Conservation (phyloP, 1,139 yeast species). For the Casaregolazyma suthepensis region DNA sequence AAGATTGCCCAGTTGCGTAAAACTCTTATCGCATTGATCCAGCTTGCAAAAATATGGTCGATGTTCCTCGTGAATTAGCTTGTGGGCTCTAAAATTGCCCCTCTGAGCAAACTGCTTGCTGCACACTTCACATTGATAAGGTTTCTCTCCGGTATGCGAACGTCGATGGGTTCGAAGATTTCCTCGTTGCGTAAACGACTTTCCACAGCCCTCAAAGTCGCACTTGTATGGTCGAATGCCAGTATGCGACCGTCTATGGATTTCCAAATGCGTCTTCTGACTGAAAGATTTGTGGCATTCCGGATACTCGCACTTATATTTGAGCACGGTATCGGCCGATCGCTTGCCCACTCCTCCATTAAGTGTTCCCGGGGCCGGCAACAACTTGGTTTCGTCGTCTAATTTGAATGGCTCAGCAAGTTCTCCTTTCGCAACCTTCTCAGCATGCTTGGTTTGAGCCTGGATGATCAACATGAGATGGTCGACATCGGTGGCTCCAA, state of each 20-base stretch:
- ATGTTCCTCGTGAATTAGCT: slow-evolving; percentile 68
- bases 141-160: slow-evolving; percentile 84
- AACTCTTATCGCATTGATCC: slow-evolving; percentile 76
- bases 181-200: slow-evolving; percentile 88
- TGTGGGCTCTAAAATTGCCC: slow-evolving; percentile 85
- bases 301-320: slow-evolving; percentile 59
- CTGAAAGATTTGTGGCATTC: slow-evolving; percentile 72
- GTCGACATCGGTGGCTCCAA: slow-evolving; percentile 86
- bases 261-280: slow-evolving; percentile 87
- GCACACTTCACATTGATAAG: slow-evolving; percentile 71
- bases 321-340: slow-evolving; percentile 31
- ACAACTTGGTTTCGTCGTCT: slow-evolving; percentile 32
- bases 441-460: slow-evolving; percentile 70
- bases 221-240: slow-evolving; percentile 66
- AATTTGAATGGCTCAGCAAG: slow-evolving; percentile 22
- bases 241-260: slow-evolving; percentile 82
- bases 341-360: slow-evolving; percentile 84
- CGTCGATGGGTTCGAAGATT: slow-evolving; percentile 79
- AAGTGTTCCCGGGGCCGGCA: slow-evolving; percentile 61
- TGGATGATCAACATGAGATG: slow-evolving; percentile 85
- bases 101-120: slow-evolving; percentile 73
- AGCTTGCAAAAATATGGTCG: slow-evolving; percentile 77
- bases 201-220: slow-evolving; percentile 51
- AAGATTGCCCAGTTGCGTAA: slow-evolving; percentile 87
- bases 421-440: slow-evolving; percentile 25